phyloP scores from a whole-genome alignment of 495 filamentous ascomycete genomes.

The Cercophora newfieldiana region DNA sequence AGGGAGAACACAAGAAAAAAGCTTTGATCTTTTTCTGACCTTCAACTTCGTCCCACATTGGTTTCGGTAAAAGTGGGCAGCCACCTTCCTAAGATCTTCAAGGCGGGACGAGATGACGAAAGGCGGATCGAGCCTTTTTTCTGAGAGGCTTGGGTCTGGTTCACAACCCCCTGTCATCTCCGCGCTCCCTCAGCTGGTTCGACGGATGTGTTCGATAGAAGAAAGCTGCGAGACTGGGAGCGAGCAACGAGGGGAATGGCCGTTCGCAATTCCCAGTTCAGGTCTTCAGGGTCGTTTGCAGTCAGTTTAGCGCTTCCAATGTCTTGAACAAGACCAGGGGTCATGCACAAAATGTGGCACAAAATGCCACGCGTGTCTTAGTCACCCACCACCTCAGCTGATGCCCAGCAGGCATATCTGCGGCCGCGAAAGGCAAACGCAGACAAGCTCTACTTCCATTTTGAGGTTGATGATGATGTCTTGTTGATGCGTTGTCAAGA shows the following conservation, averaged over 20 bases:
- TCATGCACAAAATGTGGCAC: background rate
- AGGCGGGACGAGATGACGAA: conserved; percentile 16
- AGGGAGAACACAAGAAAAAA: background rate
- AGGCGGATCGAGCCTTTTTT: conserved; percentile 11
- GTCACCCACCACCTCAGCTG: background rate
- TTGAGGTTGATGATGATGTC: background rate
- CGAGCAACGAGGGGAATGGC: background rate
- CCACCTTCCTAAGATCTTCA: background rate
- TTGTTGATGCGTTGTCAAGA: background rate
- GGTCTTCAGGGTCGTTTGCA: background rate
- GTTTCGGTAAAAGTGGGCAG: background rate
- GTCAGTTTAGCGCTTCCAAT: background rate
- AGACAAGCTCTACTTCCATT: background rate
- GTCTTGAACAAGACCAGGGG: background rate
- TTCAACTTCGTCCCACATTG: conserved; percentile 1
- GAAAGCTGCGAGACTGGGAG: background rate
- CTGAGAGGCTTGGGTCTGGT: background rate
- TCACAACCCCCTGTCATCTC: background rate
- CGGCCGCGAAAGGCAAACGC: background rate
- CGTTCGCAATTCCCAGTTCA: background rate
- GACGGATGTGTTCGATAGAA: background rate
- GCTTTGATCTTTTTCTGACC: background rate
- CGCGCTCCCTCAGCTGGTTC: conserved; percentile 4
- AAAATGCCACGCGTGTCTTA: background rate
- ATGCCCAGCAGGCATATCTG: background rate